These are phyloP conservation scores for Plectosphaerella sp. DNA, from an alignment of 2,329 filamentous ascomycete species.

Conservation along the genomic window DNA sequence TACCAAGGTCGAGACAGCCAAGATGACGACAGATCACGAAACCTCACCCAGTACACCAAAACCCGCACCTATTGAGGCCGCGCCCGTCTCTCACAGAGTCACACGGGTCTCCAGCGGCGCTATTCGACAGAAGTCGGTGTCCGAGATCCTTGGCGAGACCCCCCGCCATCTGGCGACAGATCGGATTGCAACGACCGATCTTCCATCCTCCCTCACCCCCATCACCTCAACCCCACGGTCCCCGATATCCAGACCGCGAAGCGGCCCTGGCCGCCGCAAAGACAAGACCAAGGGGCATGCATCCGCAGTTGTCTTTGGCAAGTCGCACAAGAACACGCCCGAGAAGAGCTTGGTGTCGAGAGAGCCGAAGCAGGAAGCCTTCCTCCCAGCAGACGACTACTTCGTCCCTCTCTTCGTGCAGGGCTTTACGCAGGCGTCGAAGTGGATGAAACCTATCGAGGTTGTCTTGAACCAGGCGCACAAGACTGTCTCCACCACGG, in stretches of 20 bases:
- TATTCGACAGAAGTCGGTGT: slow-evolving; percentile 67
- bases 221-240: slow-evolving; percentile 40
- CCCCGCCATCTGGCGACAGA: slow-evolving; percentile 34
- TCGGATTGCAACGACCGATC: slow-evolving; percentile 21
- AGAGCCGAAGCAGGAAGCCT: slow-evolving; percentile 32
- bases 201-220: slow-evolving; percentile 28
- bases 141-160: slow-evolving; percentile 63
- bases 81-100: slow-evolving; percentile 29
- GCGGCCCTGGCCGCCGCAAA: slow-evolving; percentile 36
- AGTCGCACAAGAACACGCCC: slow-evolving; percentile 44
- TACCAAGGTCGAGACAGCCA: not conserved
- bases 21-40: not conserved
- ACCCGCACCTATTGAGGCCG: slow-evolving; percentile 7
- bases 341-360: slow-evolving; percentile 40
- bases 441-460: slow-evolving; percentile 60
- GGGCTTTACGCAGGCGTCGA: slow-evolving; percentile 48
- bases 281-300: slow-evolving; percentile 60
- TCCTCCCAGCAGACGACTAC: slow-evolving; percentile 54
- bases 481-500: slow-evolving; percentile 84
- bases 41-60: not conserved
- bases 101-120: slow-evolving; percentile 67
- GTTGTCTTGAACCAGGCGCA: slow-evolving; percentile 77
- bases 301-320: slow-evolving; percentile 76
- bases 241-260: slow-evolving; percentile 24
- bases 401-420: slow-evolving; percentile 60